A percentile compares a stretch with the other conserved stretches of the same genome.
These are phyloP conservation scores for Chytridium lagenaria DNA, from an alignment of 371 early-diverging fungal species.

Conservation along the genomic window DNA sequence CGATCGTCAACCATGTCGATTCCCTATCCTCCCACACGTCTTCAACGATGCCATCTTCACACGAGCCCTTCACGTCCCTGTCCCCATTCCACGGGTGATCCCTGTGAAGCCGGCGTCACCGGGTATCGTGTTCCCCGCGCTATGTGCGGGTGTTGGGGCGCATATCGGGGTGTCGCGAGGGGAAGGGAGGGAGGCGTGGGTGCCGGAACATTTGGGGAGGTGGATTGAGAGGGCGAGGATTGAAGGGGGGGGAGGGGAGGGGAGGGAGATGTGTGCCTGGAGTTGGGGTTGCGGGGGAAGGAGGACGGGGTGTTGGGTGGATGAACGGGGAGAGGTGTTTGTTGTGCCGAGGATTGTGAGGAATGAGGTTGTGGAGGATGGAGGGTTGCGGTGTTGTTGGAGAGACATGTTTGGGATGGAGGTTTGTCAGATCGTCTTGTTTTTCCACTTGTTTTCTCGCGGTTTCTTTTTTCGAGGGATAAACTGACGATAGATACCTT, in stretches of 20 bases:
- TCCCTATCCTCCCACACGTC: neutral
- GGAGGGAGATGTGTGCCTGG: neutral
- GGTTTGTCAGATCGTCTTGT: neutral
- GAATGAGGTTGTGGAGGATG: constrained; percentile 13
- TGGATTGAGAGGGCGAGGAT: neutral
- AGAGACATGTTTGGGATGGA: constrained; percentile 14
- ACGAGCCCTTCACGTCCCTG: too few relatives aligned
- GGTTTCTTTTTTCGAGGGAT: neutral
- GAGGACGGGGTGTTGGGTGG: neutral
- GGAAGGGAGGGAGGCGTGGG: neutral
- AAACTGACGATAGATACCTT: too few relatives aligned
- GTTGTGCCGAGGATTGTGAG: constrained; percentile 6
- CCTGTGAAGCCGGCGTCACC: too few relatives aligned
- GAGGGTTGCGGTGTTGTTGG: neutral
- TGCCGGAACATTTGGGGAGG: neutral
- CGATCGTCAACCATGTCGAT: too few relatives aligned
- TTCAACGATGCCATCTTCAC: neutral
- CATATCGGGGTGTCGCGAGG: neutral
- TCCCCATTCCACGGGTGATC: too few relatives aligned
- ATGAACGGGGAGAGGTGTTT: neutral
- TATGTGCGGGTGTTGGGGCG: neutral
- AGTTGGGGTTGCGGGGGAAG: neutral
- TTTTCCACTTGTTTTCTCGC: neutral
- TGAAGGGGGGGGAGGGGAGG: neutral
- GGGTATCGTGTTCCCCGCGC: too few relatives aligned